Evolutionary conservation across 2,329 filamentous ascomycete genomes (phyloP), one percentile per base, ranked within the genome.

Genomic region (Ploettnerulaceae sp.): DNA sequence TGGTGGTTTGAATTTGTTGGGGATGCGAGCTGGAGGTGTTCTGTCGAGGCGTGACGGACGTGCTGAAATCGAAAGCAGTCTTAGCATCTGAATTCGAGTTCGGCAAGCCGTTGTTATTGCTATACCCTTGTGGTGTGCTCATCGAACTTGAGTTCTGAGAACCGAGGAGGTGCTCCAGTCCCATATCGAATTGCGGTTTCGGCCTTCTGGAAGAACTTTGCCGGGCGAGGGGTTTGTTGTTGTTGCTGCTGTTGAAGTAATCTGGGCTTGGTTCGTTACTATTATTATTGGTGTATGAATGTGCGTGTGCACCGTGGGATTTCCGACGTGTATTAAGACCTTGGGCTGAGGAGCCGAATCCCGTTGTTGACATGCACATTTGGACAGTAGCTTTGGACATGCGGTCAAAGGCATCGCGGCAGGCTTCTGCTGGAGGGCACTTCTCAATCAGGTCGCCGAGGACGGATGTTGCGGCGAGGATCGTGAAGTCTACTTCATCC

Each of bases 401-500:
- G 29, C 91, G 81, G 59, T 95, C 88, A 63, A 97, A 96, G 1
- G 93, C 90, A 64, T 97, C 90, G 11, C 89, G 82, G 65, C 91
- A 97, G 8, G 90, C 89, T 71, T 96, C 90, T 24, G 91, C 91
- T 0, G 91, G 91, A 0, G 91, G 90, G 57, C 93, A 97, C 65
- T 95, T 95, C 56, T 94, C 87, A 55, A 94, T 90, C 53, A 97
- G 75, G 62, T 96, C 93, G 4, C 82, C 84, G 33, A 97, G 82
- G 7, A 97, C 89, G 1, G 91, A 96, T 38, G 89, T 96, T 17
- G 90, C 91, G 7, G 90, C 89, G 38, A 96, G 74, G 7, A 97
- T 87, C 0, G 91, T 97, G 60, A 95, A 95, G 64, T 97, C 91
- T n/a, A 97, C 89, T 64, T 97, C 91, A 61, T 97, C 90, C 70